phyloP scores from a whole-genome alignment of 2,329 filamentous ascomycete genomes.

The Neonectria hederae region DNA sequence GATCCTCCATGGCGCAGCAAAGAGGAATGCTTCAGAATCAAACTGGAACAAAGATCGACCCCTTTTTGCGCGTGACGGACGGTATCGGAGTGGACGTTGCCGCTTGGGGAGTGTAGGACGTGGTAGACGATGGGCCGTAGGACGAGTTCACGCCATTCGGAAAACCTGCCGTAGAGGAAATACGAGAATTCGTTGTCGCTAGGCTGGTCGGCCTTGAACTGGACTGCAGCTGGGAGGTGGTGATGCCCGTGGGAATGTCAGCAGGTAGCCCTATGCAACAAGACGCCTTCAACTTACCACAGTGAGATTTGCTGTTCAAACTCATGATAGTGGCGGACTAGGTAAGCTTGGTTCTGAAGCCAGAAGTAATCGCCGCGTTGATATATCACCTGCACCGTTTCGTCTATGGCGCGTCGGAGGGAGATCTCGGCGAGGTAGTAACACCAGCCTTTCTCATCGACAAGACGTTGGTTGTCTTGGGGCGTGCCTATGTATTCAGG shows the following conservation, averaged over 20 bases:
- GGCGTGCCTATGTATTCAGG: background rate
- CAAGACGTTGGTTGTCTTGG: constrained; percentile 12
- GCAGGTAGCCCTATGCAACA: background rate
- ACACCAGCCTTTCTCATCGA: constrained; percentile 26
- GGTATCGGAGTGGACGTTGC: background rate
- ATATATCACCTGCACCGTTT: constrained; percentile 17
- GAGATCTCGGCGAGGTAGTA: constrained; percentile 27
- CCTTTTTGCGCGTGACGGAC: constrained; percentile 17
- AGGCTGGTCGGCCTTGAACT: constrained; percentile 8
- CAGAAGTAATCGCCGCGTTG: constrained; percentile 14
- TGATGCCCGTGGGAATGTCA: constrained; percentile 4
- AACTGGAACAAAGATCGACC: constrained; percentile 10
- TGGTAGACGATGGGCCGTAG: constrained; percentile 24
- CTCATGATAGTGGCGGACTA: constrained; percentile 20
- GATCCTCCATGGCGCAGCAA: constrained; percentile 21
- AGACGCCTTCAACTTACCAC: background rate
- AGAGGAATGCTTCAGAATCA: constrained; percentile 2
- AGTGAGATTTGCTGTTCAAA: constrained; percentile 22
- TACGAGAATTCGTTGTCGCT: constrained; percentile 19
- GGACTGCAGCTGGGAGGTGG: constrained; percentile 17
- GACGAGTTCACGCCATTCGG: constrained; percentile 23
- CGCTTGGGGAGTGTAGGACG: constrained; percentile 9
- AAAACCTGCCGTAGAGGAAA: constrained; percentile 18
- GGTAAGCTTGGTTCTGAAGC: constrained; percentile 16
- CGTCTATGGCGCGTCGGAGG: constrained; percentile 20